Conservation (phyloP, 2,329 filamentous ascomycete species). For the Ophiocordyceps australis region DNA sequence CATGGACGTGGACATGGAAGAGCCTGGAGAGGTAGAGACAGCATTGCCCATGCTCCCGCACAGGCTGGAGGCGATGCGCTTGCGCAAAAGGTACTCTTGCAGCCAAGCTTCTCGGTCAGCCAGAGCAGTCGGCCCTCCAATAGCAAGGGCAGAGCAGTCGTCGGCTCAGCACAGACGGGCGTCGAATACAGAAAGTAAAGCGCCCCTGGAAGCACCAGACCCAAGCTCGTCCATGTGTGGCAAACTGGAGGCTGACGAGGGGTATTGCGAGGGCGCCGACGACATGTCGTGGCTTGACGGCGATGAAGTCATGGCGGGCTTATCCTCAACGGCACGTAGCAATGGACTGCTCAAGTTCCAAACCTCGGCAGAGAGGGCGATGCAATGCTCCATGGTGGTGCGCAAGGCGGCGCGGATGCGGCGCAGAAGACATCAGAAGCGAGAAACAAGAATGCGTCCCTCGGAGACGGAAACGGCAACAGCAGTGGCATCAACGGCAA, state of each 20-base stretch:
- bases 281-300: slow-evolving; percentile 1
- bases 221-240: too few relatives aligned
- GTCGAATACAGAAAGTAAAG: too few relatives aligned
- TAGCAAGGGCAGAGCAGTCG: too few relatives aligned
- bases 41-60: background rate
- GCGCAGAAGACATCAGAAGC: slow-evolving; percentile 3
- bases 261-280: slow-evolving; percentile 2
- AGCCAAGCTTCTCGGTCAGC: too few relatives aligned
- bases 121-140: too few relatives aligned
- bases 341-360: slow-evolving; percentile 2
- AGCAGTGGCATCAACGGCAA: too few relatives aligned
- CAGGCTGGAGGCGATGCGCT: slow-evolving; percentile 1
- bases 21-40: background rate
- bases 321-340: slow-evolving; percentile 1
- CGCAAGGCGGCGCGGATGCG: slow-evolving; percentile 4
- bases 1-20: slow-evolving; percentile 1
- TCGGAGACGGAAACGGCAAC: too few relatives aligned
- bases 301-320: background rate
- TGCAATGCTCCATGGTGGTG: slow-evolving; percentile 4
- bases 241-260: slow-evolving; percentile 3
- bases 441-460: too few relatives aligned
- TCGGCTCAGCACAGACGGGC: too few relatives aligned
- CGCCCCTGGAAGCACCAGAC: too few relatives aligned
- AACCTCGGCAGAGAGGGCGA: slow-evolving; percentile 4
- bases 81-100: background rate